Percentiles rank a stretch among this genome's conserved stretches.
phyloP scores from a whole-genome alignment of 2,329 filamentous ascomycete species.

The Metarhizium rileyi region DNA sequence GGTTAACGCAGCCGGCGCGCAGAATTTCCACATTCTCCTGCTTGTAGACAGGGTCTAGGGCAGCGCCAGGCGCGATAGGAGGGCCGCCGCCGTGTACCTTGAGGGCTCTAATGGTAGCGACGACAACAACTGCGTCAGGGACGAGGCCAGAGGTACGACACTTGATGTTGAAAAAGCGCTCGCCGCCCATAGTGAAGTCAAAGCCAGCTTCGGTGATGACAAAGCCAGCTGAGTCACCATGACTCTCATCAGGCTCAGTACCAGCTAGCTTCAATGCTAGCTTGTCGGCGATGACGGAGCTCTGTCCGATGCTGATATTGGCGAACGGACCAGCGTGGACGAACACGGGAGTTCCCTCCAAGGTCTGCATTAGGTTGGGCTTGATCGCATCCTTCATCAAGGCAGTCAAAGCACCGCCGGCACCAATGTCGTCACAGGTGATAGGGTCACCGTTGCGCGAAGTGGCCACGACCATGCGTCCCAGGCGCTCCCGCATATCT shows the following conservation, averaged over 20 bases:
- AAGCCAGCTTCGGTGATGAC: constrained; percentile 97
- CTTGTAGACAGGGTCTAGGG: constrained; percentile 80
- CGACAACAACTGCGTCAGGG: constrained; percentile 88
- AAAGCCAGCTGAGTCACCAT: constrained; percentile 74
- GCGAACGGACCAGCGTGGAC: constrained; percentile 96
- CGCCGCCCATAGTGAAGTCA: constrained; percentile 98
- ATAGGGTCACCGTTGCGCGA: constrained; percentile 80
- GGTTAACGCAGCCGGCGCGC: constrained; percentile 81
- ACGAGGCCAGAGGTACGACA: constrained; percentile 88
- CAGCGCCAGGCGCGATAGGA: constrained; percentile 78
- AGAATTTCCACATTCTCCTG: constrained; percentile 91
- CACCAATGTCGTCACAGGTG: constrained; percentile 91
- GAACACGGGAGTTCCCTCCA: constrained; percentile 95
- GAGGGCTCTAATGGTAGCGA: constrained; percentile 87
- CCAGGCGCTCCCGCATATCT: constrained; percentile 88
- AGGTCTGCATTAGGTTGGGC: constrained; percentile 96
- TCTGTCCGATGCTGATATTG: constrained; percentile 96
- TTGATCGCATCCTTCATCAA: constrained; percentile 98
- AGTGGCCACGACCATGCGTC: constrained; percentile 89
- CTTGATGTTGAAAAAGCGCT: constrained; percentile 99
- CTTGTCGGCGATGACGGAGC: constrained; percentile 89
- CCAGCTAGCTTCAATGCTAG: constrained; percentile 92
- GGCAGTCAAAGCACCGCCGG: constrained; percentile 82
- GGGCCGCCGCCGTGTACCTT: constrained; percentile 97
- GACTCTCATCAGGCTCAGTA: constrained; percentile 84